Conservation (phyloP, 768 basidiomycete species). For the Amanita rimosa region DNA sequence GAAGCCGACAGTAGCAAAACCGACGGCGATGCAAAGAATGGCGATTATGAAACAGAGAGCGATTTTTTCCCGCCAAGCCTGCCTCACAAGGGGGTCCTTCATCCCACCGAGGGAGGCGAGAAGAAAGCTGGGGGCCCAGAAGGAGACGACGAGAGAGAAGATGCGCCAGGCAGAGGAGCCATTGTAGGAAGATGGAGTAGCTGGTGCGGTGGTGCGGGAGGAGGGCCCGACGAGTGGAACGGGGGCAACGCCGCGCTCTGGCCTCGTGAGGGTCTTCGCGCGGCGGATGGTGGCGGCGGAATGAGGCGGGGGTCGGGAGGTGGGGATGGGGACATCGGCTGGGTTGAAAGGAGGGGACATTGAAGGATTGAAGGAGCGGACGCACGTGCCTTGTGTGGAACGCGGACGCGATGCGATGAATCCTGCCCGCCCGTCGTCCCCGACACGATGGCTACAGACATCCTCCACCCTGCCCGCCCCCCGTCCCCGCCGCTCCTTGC, state of each 20-base stretch:
- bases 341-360: slow-evolving; percentile 49
- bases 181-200: slow-evolving; percentile 25
- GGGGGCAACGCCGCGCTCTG: slow-evolving; percentile 90
- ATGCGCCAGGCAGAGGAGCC: slow-evolving; percentile 64
- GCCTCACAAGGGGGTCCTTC: slow-evolving; percentile 62
- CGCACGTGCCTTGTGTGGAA: background rate
- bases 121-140: slow-evolving; percentile 81
- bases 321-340: slow-evolving; percentile 61
- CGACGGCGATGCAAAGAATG: slow-evolving; percentile 67
- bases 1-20: slow-evolving; percentile 90
- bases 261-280: slow-evolving; percentile 93
- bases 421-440: background rate
- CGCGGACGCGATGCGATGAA: background rate
- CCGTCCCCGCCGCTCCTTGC: slow-evolving; percentile 24
- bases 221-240: slow-evolving; percentile 86
- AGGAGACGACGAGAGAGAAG: slow-evolving; percentile 71
- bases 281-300: slow-evolving; percentile 60
- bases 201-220: slow-evolving; percentile 18
- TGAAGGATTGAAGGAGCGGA: slow-evolving; percentile 6
- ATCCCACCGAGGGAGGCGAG: slow-evolving; percentile 69
- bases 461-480: no score
- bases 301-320: slow-evolving; percentile 43
- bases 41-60: slow-evolving; percentile 82
- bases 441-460: background rate
- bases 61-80: slow-evolving; percentile 98